A percentile compares a stretch with the other conserved stretches of the same genome.
Evolutionary conservation across 202 grass and related monocot species (phyloP).

Genomic region (Bolboschoenoplectus hybrid): DNA sequence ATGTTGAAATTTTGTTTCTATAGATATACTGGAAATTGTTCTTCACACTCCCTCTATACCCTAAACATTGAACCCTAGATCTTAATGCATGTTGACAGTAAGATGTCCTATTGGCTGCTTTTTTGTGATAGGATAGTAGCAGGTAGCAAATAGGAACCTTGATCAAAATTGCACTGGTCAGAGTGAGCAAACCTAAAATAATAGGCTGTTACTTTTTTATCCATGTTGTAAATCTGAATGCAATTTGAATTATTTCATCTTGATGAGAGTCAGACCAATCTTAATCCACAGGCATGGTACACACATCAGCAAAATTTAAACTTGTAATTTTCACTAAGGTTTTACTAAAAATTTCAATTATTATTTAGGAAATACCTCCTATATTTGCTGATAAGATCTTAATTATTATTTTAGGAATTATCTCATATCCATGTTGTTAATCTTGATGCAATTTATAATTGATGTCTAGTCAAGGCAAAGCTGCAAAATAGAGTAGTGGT

Average conservation of each 20-base stretch:
- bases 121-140: neutral
- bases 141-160: slow-evolving; percentile 8
- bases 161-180: neutral
- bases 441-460: neutral
- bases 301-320: neutral
- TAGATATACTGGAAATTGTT: neutral
- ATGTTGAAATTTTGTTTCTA: neutral
- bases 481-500: neutral
- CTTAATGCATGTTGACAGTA: neutral
- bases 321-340: neutral
- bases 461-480: neutral
- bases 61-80: slow-evolving; percentile 3
- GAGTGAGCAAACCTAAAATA: neutral
- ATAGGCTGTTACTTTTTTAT: neutral
- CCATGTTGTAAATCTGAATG: neutral
- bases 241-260: neutral
- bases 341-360: neutral
- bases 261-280: neutral
- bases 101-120: neutral
- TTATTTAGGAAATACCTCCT: neutral
- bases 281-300: neutral
- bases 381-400: neutral
- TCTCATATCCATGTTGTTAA: too few species aligned
- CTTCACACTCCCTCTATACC: neutral
- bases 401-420: neutral